Percentiles rank a stretch among this genome's conserved stretches.
These are phyloP conservation scores for Melastoma malabathricum DNA, from an alignment of 345 rosid genomes.

Conservation along the genomic window DNA sequence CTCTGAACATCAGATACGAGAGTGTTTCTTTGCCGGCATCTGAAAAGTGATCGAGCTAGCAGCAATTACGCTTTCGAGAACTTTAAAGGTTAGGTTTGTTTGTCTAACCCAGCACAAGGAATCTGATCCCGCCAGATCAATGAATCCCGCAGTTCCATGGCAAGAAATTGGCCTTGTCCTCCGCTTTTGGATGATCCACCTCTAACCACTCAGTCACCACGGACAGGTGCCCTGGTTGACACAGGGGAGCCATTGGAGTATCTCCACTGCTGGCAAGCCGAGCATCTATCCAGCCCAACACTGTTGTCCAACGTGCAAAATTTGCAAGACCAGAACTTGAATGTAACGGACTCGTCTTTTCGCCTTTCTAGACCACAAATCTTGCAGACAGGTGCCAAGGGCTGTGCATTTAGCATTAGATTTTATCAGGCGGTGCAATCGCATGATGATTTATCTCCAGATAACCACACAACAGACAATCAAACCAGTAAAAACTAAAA, in stretches of 20 bases:
- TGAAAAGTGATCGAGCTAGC: too few relatives aligned
- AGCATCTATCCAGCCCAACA: constrained; percentile 48
- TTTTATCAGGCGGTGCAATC: background rate
- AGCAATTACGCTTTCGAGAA: too few relatives aligned
- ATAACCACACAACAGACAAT: too few relatives aligned
- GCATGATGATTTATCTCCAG: too few relatives aligned
- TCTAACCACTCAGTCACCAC: constrained; percentile 34
- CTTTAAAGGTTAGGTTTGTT: too few relatives aligned
- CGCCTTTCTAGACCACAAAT: constrained; percentile 46
- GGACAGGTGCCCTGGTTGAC: constrained; percentile 38
- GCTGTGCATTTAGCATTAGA: constrained; percentile 23
- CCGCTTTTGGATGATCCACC: background rate
- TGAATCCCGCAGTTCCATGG: too few relatives aligned
- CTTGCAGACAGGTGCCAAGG: constrained; percentile 54
- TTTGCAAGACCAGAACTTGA: constrained; percentile 57
- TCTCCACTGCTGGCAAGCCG: constrained; percentile 82
- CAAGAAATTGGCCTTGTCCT: background rate
- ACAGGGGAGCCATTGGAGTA: constrained; percentile 61
- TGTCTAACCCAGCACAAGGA: too few relatives aligned
- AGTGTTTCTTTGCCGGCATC: too few relatives aligned
- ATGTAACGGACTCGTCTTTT: constrained; percentile 23
- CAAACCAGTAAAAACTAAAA: too few relatives aligned
- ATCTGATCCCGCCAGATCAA: too few relatives aligned
- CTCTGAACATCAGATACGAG: too few relatives aligned
- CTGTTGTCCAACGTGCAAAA: constrained; percentile 66